phyloP scores from a whole-genome alignment of 2,329 filamentous ascomycete species.

The Alternaria consortialis region DNA sequence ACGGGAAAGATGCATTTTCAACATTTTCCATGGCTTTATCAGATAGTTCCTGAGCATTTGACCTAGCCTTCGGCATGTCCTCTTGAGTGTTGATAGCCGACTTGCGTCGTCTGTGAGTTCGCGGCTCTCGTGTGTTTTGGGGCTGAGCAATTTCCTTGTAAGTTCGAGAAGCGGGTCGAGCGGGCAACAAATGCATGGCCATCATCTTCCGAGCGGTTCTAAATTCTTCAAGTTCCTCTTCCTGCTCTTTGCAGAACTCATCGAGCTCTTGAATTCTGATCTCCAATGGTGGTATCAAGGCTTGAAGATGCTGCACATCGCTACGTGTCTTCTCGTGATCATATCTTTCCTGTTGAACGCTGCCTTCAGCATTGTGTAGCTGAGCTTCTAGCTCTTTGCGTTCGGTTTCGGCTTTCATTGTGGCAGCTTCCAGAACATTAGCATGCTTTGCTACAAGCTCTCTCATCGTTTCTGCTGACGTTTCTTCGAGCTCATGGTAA shows the following conservation, averaged over 20 bases:
- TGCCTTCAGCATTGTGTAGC: conserved; percentile 24
- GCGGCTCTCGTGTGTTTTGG: conserved; percentile 21
- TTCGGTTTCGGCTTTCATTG: conserved; percentile 24
- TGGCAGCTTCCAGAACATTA: conserved; percentile 24
- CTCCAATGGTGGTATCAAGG: conserved; percentile 29
- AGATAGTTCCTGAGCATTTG: conserved; percentile 10
- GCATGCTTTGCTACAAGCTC: conserved; percentile 29
- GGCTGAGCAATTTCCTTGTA: conserved; percentile 20
- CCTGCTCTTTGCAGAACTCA: conserved; percentile 39
- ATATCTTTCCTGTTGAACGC: conserved; percentile 9
- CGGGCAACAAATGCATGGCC: conserved; percentile 31
- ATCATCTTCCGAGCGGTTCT: conserved; percentile 37
- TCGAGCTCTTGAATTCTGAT: conserved; percentile 35
- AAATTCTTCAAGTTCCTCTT: conserved; percentile 41
- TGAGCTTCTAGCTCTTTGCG: conserved; percentile 26
- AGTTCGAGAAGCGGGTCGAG: conserved; percentile 20
- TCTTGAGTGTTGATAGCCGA: conserved; percentile 26
- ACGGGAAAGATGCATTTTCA: conserved; percentile 36
- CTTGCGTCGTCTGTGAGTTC: conserved; percentile 37
- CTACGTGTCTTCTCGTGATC: conserved; percentile 25
- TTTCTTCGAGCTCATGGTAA: conserved; percentile 29
- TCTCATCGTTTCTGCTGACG: conserved; percentile 28
- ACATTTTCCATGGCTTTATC: conserved; percentile 28
- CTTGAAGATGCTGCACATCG: conserved; percentile 29
- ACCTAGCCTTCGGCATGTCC: conserved; percentile 1